Percentiles rank a stretch among this genome's conserved stretches.
Evolutionary conservation across 768 basidiomycete genomes (phyloP).

Genomic region (Trametes gibbosa): DNA sequence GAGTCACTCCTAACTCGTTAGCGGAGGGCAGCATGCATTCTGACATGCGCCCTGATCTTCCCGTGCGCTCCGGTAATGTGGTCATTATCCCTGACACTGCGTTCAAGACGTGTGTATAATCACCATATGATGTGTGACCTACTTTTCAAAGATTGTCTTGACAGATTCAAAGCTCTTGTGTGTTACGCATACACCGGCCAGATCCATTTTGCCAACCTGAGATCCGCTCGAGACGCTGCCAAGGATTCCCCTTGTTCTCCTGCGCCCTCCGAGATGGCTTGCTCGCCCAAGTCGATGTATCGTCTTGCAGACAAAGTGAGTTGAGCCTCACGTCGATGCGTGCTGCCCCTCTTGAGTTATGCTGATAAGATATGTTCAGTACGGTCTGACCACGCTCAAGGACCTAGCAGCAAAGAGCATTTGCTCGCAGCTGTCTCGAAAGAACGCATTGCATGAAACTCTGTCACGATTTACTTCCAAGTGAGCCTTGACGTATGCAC

Average conservation of each 20-base stretch:
- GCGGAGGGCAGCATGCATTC: too few relatives aligned
- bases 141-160: not conserved
- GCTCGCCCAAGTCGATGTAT: conserved; percentile 29
- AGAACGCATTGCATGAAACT: not conserved
- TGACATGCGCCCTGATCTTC: not conserved
- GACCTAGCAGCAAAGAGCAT: not conserved
- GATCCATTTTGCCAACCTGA: conserved; percentile 16
- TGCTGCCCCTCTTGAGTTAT: too few relatives aligned
- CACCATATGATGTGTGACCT: not conserved
- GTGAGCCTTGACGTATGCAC: not conserved
- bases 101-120: conserved; percentile 8
- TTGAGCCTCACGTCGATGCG: too few relatives aligned
- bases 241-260: not conserved
- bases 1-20: too few relatives aligned
- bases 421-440: not conserved
- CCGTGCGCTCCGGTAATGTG: not conserved
- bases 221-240: not conserved
- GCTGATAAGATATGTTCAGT: not conserved
- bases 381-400: not conserved
- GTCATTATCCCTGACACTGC: conserved; percentile 4
- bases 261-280: not conserved
- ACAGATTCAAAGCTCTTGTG: conserved; percentile 15
- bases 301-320: conserved; percentile 23
- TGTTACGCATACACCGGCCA: conserved; percentile 21
- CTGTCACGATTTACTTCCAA: not conserved